Conservation (phyloP, 345 rosid species). For the Leavenworthia alabamica region DNA sequence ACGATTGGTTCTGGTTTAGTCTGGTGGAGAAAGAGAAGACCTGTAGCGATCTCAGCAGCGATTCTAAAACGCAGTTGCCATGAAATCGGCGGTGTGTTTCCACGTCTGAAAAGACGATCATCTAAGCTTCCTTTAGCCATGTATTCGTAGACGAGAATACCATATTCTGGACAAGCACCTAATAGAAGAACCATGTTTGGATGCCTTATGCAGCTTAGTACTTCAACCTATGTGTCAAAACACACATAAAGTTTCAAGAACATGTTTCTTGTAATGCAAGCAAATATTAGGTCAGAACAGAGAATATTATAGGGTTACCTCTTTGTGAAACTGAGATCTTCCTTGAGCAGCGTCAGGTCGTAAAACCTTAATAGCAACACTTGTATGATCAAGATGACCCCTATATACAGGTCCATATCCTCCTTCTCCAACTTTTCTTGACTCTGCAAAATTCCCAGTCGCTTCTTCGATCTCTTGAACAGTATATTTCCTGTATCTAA, state of each 20-base stretch:
- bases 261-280: conserved; percentile 7
- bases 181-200: conserved; percentile 95
- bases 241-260: not conserved
- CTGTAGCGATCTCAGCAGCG: conserved; percentile 85
- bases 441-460: conserved; percentile 42
- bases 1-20: conserved; percentile 90
- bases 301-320: conserved; percentile 40
- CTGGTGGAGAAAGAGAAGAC: conserved; percentile 83
- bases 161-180: conserved; percentile 94
- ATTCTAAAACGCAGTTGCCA: conserved; percentile 87
- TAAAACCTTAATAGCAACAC: conserved; percentile 79
- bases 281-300: not conserved
- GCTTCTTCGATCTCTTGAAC: conserved; percentile 77
- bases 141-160: conserved; percentile 79
- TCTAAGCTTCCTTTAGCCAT: conserved; percentile 92
- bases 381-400: conserved; percentile 79
- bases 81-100: conserved; percentile 53
- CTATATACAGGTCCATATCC: conserved; percentile 92
- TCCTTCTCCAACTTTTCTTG: conserved; percentile 85
- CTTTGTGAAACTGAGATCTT: conserved; percentile 73
- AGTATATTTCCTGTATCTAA: conserved; percentile 59
- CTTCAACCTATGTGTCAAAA: conserved; percentile 52
- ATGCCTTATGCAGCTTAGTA: conserved; percentile 85
- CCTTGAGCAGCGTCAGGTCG: conserved; percentile 97
- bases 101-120: conserved; percentile 56